Evolutionary conservation across 2,329 filamentous ascomycete species (phyloP), one percentile per base, ranked within the genome.

Genomic region (Phaeosphaeriaceae sp.): DNA sequence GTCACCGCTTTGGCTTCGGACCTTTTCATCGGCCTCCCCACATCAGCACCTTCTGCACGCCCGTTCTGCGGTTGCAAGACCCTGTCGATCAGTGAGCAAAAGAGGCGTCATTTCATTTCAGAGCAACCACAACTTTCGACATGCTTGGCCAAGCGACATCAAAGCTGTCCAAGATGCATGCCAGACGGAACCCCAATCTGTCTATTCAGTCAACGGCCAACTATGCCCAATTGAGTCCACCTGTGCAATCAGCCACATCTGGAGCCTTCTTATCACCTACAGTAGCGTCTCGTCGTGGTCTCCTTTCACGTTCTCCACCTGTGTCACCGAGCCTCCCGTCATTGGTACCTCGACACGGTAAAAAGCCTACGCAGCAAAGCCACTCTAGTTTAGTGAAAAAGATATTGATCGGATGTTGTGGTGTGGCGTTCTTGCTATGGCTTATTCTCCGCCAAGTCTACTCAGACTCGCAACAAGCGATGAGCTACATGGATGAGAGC

Each of bases 271-370:
- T 79, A 20, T 75, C 72, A 15, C 74, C 76, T 19, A 72, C 71
- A 7, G 61, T 75, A 31, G 71, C 75, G 13, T 72, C 70, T 17
- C 71, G 72, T 45, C 50, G 89, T 83, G 24, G 89, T 84, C 33
- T 88, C 68, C 86, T 91, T 62, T 83, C 91, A 66, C 88, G 87
- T 75, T 88, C 86, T 24, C 91, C 89, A 24, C 89, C 89, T 3
- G 85, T 85, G 33, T 94, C 89, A 1, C 90, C 89, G 1, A 86
- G 86, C 62, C 84, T 93, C 50, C 91, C 89, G 13, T 88, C 86
- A 15, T 82, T 91, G 53, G 81, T 90, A 36, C 88, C 88, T 15
- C 84, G 88, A 60, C 86, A 87, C 70, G 85, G 88, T 70, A 88
- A 89, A 76, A 85, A 87, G 49, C 81, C 82, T 20, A 79, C 81